Conservation (phyloP, 305 asterid genomes). For the Ruellia speciosa region DNA sequence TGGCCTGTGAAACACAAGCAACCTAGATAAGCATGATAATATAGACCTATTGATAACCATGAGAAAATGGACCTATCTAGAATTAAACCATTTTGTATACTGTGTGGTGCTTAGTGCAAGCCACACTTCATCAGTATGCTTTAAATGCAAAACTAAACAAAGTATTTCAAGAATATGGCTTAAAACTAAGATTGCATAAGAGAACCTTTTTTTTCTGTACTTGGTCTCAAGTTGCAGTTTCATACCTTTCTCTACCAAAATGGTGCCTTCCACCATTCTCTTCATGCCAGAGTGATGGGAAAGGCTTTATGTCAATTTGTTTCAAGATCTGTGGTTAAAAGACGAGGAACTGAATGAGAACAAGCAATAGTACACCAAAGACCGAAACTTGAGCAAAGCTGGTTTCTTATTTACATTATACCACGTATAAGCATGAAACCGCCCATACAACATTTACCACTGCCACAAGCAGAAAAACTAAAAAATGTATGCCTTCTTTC, state of each 20-base stretch:
- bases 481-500: no score
- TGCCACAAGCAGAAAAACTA: no score
- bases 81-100: no score
- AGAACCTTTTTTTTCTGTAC: not conserved
- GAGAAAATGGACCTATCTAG: no score
- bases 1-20: slow-evolving; percentile 46
- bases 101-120: not conserved
- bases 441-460: no score
- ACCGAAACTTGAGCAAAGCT: not conserved
- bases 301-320: slow-evolving; percentile 64
- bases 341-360: not conserved
- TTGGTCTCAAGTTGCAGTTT: slow-evolving; percentile 12
- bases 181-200: not conserved
- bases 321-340: slow-evolving; percentile 46
- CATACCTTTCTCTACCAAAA: slow-evolving; percentile 57
- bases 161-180: slow-evolving; percentile 4
- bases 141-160: slow-evolving; percentile 14
- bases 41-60: not conserved
- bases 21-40: slow-evolving; percentile 16
- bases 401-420: not conserved
- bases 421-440: no score
- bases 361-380: not conserved
- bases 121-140: not conserved
- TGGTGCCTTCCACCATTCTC: slow-evolving; percentile 65
- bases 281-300: slow-evolving; percentile 85